phyloP scores from a whole-genome alignment of 805 yeast species.

The Metschnikowia reukaufii region DNA sequence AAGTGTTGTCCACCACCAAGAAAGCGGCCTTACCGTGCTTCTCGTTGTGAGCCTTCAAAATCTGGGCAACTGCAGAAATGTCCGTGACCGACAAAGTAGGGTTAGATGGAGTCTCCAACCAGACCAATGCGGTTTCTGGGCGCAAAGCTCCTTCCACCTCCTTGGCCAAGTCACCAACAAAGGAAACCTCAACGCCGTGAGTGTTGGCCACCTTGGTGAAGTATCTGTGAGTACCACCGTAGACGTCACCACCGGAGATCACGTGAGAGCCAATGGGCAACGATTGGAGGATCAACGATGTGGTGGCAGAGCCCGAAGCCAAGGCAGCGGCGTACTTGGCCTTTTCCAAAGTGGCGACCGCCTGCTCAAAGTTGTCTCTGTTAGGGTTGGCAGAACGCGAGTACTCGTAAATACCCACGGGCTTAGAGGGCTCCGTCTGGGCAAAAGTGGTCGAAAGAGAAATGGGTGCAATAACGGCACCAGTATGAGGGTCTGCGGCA shows the following conservation, averaged over 20 bases:
- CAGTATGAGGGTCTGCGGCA: constrained; percentile 66
- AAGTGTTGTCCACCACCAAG: constrained; percentile 85
- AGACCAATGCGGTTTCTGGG: constrained; percentile 69
- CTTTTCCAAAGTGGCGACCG: constrained; percentile 75
- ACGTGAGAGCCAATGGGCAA: constrained; percentile 72
- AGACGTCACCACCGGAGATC: constrained; percentile 79
- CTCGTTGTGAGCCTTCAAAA: constrained; percentile 47
- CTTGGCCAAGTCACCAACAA: constrained; percentile 60
- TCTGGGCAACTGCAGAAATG: constrained; percentile 58
- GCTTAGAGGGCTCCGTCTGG: constrained; percentile 73
- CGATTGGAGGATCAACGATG: constrained; percentile 73
- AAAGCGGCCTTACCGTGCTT: constrained; percentile 51
- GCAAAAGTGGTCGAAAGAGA: constrained; percentile 84
- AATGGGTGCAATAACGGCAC: constrained; percentile 85
- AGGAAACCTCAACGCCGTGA: constrained; percentile 70
- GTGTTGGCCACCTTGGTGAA: constrained; percentile 81
- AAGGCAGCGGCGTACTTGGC: constrained; percentile 77
- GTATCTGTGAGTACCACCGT: constrained; percentile 91
- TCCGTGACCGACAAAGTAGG: constrained; percentile 83
- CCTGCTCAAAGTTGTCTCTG: constrained; percentile 76
- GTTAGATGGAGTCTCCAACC: constrained; percentile 89
- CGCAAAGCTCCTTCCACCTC: constrained; percentile 59
- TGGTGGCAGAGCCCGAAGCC: constrained; percentile 83
- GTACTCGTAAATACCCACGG: constrained; percentile 78
- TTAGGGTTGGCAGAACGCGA: constrained; percentile 86